These are phyloP conservation scores for Salisapilia sapeloensis DNA, from an alignment of 352 stramenopile species.

Conservation along the genomic window DNA sequence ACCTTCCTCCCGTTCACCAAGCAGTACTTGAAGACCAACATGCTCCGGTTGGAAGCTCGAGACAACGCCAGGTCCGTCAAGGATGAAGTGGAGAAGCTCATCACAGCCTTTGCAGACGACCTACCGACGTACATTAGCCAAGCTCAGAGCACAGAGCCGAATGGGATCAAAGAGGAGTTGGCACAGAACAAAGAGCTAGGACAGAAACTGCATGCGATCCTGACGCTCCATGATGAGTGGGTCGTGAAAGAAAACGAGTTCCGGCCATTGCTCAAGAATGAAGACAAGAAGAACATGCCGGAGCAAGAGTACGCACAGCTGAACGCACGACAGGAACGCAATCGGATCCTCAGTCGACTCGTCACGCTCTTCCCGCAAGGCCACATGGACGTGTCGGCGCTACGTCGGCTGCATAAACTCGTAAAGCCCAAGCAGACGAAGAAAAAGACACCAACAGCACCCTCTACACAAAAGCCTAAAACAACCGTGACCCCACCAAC, in stretches of 20 bases:
- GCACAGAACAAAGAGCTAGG: constrained; percentile 35
- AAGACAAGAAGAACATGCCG: constrained; percentile 79
- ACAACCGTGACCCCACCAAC: constrained; percentile 5
- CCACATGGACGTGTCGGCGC: constrained; percentile 43
- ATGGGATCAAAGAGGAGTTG: constrained; percentile 13
- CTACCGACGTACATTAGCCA: constrained; percentile 6
- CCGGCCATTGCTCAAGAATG: constrained; percentile 76
- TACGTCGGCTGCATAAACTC: constrained; percentile 49
- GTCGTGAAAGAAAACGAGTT: constrained; percentile 78
- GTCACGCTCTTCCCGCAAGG: constrained; percentile 35
- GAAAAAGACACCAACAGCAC: constrained; percentile 17
- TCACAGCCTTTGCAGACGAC: constrained; percentile 11
- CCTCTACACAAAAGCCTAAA: constrained; percentile 6
- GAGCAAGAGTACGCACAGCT: constrained; percentile 49
- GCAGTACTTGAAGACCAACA: constrained; percentile 77
- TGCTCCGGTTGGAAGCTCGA: constrained; percentile 65
- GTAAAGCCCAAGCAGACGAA: constrained; percentile 39
- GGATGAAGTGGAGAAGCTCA: constrained; percentile 30
- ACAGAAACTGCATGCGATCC: constrained; percentile 21
- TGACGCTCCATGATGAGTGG: constrained; percentile 59
- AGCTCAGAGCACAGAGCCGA: too few species aligned
- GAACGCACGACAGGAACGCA: constrained; percentile 67
- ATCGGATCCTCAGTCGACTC: constrained; percentile 66
- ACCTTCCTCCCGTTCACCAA: constrained; percentile 80
- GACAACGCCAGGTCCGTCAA: constrained; percentile 36